Evolutionary conservation across 176 grass and related monocot genomes (phyloP).

Genomic region (Triticum dicoccoides): DNA sequence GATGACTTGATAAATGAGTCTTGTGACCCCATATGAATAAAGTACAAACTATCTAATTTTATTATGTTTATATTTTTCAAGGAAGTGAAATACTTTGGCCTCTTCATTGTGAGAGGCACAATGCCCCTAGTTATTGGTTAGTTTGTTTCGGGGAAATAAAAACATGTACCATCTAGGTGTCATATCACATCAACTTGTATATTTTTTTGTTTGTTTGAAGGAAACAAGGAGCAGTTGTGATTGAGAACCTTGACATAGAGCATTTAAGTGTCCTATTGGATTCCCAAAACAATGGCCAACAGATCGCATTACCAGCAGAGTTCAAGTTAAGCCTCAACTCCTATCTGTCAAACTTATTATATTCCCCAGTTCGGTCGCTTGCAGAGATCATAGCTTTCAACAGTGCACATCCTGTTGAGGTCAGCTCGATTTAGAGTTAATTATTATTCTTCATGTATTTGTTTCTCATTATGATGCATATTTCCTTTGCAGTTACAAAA

Average conservation of each 20-base stretch:
- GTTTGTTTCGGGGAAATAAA: neutral
- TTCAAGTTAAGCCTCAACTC: slow-evolving; percentile 53
- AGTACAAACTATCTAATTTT: neutral
- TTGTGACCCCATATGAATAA: no score
- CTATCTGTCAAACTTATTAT: slow-evolving; percentile 42
- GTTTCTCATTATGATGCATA: neutral
- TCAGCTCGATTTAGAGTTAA: neutral
- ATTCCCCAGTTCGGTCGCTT: slow-evolving; percentile 50
- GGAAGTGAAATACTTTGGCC: neutral
- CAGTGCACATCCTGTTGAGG: slow-evolving; percentile 38
- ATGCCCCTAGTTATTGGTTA: neutral
- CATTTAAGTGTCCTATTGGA: slow-evolving; percentile 51
- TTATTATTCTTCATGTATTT: neutral
- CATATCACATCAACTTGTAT: neutral
- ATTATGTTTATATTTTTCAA: neutral
- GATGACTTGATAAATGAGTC: no score
- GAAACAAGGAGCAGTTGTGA: slow-evolving; percentile 39
- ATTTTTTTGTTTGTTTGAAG: slow-evolving; percentile 9
- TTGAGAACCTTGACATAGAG: slow-evolving; percentile 51
- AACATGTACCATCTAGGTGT: no score
- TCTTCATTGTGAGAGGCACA: no score
- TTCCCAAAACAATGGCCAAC: slow-evolving; percentile 40
- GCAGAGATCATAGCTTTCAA: slow-evolving; percentile 71
- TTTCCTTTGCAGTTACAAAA: neutral
- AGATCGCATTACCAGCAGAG: slow-evolving; percentile 40